Percentiles rank a stretch among this genome's conserved stretches.
Evolutionary conservation across 768 basidiomycete genomes (phyloP).

Genomic region (Pluteus cervinus): DNA sequence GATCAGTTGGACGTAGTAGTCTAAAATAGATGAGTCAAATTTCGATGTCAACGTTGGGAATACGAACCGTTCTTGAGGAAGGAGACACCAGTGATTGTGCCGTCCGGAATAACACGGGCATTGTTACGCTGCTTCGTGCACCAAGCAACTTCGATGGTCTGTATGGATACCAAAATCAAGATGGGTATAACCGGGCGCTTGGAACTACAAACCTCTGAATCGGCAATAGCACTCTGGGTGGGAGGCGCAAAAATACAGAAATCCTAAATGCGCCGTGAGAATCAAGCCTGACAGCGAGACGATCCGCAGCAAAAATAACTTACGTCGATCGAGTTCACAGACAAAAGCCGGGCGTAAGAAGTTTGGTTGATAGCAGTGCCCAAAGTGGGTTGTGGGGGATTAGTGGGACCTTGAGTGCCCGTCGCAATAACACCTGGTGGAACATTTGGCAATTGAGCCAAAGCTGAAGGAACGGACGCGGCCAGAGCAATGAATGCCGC

Average conservation of each 20-base stretch:
- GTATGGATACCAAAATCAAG: constrained; percentile 2
- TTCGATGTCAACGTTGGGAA: too few relatives aligned
- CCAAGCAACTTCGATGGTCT: constrained; percentile 41
- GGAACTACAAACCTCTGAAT: constrained; percentile 29
- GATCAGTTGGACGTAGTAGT: constrained; percentile 36
- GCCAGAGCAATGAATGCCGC: constrained; percentile 6
- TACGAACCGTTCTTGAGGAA: constrained; percentile 33
- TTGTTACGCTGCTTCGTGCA: constrained; percentile 38
- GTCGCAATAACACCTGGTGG: constrained; percentile 34
- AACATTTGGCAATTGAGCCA: constrained; percentile 13
- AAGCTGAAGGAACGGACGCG: constrained; percentile 11
- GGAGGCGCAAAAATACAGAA: constrained; percentile 41
- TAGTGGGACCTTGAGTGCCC: constrained; percentile 33
- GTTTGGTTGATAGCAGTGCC: constrained; percentile 36
- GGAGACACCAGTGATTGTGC: constrained; percentile 32
- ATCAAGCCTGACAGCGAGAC: too few relatives aligned
- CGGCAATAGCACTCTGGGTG: constrained; percentile 20
- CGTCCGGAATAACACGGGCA: constrained; percentile 39
- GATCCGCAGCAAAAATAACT: background rate
- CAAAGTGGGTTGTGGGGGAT: constrained; percentile 32
- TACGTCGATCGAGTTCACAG: constrained; percentile 36
- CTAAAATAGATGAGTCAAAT: constrained; percentile 12
- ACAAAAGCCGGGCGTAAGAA: constrained; percentile 31
- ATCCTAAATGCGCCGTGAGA: constrained; percentile 24
- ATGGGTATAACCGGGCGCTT: background rate